Percentiles rank a stretch among this genome's conserved stretches.
These are phyloP conservation scores for Quercus phellos DNA, from an alignment of 331 rosid genomes.

Conservation along the genomic window DNA sequence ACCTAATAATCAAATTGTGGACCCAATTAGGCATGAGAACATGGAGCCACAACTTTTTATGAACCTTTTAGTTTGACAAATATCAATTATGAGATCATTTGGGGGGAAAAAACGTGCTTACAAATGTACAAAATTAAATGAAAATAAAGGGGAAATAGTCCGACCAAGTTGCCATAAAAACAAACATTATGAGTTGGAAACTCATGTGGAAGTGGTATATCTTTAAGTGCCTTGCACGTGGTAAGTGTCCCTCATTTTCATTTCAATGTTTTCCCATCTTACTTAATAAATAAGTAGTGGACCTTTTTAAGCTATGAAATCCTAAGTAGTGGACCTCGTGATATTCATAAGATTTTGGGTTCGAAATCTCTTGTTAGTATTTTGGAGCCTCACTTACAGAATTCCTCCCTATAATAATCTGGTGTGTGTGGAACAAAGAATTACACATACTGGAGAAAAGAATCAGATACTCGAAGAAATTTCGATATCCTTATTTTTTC, in stretches of 20 bases:
- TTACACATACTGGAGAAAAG: accelerated
- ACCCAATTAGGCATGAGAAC: background rate
- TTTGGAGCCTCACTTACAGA: accelerated
- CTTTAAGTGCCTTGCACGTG: slow-evolving; percentile 26
- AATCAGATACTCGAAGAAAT: accelerated
- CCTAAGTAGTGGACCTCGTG: accelerated
- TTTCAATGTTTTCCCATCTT: too few relatives aligned
- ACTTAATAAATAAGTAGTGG: background rate
- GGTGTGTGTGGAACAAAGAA: too few relatives aligned
- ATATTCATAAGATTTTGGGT: too few relatives aligned
- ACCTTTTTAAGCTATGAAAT: slow-evolving; percentile 1
- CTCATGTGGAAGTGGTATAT: slow-evolving; percentile 14
- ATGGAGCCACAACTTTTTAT: background rate
- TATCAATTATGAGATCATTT: background rate
- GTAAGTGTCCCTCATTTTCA: slow-evolving; percentile 23
- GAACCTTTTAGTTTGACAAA: background rate
- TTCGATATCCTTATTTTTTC: accelerated
- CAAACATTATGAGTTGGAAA: background rate
- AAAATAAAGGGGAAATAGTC: background rate
- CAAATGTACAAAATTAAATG: too few relatives aligned
- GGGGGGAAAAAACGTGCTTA: too few relatives aligned
- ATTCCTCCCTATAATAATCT: too few relatives aligned
- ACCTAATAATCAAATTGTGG: background rate
- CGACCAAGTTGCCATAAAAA: background rate
- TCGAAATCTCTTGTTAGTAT: accelerated